Conservation (phyloP, 2,329 filamentous ascomycete genomes). For the Aphanocladium album region DNA sequence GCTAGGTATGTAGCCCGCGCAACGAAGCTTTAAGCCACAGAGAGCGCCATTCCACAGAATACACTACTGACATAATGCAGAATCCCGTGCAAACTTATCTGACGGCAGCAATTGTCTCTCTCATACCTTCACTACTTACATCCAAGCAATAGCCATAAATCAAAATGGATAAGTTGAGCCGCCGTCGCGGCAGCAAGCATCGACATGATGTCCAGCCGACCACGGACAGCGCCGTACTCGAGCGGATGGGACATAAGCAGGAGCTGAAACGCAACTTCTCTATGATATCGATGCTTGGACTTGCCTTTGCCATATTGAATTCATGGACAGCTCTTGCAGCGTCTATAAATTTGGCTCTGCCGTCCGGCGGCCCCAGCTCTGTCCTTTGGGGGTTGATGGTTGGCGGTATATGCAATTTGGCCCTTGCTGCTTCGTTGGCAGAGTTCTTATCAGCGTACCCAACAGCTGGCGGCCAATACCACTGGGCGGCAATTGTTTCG, state of each 20-base stretch:
- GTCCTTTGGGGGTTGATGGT: constrained; percentile 66
- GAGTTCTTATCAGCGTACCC: constrained; percentile 65
- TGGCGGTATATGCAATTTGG: constrained; percentile 64
- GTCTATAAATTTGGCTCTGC: constrained; percentile 48
- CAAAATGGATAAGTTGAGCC: not conserved
- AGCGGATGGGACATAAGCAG: constrained; percentile 42
- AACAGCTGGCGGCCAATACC: constrained; percentile 59
- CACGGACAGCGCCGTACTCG: constrained; percentile 35
- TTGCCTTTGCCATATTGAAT: constrained; percentile 46
- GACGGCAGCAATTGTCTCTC: not conserved
- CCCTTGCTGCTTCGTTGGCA: constrained; percentile 61
- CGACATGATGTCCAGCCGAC: not conserved
- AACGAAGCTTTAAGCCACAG: not conserved
- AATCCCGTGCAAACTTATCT: not conserved
- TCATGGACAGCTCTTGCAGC: constrained; percentile 46
- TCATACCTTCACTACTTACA: too few species aligned
- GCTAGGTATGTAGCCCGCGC: not conserved
- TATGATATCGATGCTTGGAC: constrained; percentile 41
- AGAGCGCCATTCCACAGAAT: too few species aligned
- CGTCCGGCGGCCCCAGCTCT: constrained; percentile 65
- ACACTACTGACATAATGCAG: not conserved
- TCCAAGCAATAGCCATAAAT: not conserved
- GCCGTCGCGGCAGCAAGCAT: not conserved
- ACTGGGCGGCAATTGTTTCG: constrained; percentile 64
- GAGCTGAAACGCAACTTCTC: constrained; percentile 48